Percentiles rank a stretch among this genome's conserved stretches.
These are phyloP conservation scores for Aphanomyces euteiches DNA, from an alignment of 352 stramenopile genomes.

Conservation along the genomic window DNA sequence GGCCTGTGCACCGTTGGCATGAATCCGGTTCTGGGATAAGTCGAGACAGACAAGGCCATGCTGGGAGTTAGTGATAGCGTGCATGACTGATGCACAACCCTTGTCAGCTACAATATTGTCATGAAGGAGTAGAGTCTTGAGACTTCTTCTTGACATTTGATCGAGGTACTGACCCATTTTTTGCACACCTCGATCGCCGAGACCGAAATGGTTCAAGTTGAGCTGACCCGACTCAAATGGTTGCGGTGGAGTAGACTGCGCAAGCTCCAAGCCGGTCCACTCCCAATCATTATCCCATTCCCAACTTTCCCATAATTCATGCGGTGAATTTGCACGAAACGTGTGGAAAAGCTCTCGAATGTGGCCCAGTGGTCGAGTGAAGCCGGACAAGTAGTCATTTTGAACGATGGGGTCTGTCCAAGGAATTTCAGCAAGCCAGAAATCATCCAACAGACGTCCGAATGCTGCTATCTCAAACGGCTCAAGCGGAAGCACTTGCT, in stretches of 20 bases:
- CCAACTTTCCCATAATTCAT: constrained; percentile 23
- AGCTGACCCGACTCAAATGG: constrained; percentile 6
- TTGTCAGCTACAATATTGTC: constrained; percentile 9
- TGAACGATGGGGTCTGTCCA: constrained; percentile 37
- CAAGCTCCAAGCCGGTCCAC: constrained; percentile 7
- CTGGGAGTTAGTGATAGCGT: constrained; percentile 3
- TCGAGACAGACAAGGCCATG: constrained; percentile 5
- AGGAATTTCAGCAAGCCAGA: constrained; percentile 61
- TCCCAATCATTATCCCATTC: constrained; percentile 26
- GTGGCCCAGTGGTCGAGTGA: constrained; percentile 6
- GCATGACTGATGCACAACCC: constrained; percentile 18
- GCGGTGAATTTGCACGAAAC: constrained; percentile 1
- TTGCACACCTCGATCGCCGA: constrained; percentile 22
- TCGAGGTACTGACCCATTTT: constrained; percentile 26
- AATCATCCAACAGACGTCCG: constrained; percentile 55
- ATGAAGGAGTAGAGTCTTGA: constrained; percentile 21
- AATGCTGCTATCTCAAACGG: constrained; percentile 46
- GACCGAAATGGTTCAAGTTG: constrained; percentile 4
- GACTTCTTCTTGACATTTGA: neutral
- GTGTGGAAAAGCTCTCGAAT: neutral
- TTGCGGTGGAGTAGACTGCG: neutral
- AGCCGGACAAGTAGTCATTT: neutral
- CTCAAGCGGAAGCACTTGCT: constrained; percentile 41
- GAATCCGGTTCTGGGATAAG: constrained; percentile 20
- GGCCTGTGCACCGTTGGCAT: neutral